Percentiles rank a stretch among this genome's conserved stretches.
Conservation (phyloP, 305 asterid genomes). For the Fraxinus nigra region DNA sequence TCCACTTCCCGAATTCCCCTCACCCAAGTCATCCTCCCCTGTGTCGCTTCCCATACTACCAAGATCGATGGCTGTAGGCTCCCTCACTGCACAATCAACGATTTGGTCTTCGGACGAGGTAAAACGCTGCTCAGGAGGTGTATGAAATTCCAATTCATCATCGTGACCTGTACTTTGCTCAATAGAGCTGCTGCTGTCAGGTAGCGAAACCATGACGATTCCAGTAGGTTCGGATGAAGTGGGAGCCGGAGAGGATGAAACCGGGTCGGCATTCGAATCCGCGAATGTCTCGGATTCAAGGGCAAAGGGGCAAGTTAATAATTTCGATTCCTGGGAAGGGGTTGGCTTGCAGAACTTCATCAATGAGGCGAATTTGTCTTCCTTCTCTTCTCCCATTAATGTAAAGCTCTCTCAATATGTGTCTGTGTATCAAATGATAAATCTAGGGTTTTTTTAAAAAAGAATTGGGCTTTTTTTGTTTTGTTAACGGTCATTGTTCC, state of each 20-base stretch:
- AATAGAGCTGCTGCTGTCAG: constrained; percentile 22
- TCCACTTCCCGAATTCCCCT: not conserved
- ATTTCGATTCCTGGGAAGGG: constrained; percentile 35
- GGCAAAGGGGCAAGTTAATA: constrained; percentile 30
- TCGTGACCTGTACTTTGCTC: constrained; percentile 18
- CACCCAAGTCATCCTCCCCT: not conserved
- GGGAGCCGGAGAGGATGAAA: constrained; percentile 26
- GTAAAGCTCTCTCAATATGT: not conserved
- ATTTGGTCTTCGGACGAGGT: constrained; percentile 40
- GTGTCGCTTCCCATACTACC: not conserved
- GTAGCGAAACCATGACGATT: constrained; percentile 37
- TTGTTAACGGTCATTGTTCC: not conserved
- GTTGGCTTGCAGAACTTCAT: constrained; percentile 25
- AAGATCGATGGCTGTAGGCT: not conserved
- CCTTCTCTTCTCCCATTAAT: constrained; percentile 31
- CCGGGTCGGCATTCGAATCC: constrained; percentile 21
- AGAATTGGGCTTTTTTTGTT: not conserved
- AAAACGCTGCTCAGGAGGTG: constrained; percentile 53
- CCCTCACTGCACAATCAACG: not conserved
- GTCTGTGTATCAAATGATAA: not conserved
- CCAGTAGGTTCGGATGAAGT: constrained; percentile 23
- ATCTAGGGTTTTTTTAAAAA: not conserved
- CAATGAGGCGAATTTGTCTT: constrained; percentile 29
- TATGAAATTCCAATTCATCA: constrained; percentile 31
- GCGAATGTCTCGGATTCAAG: constrained; percentile 29